Base-by-base conservation (phyloP, 305 asterid genomes). In the Salvia sclarea region DNA sequence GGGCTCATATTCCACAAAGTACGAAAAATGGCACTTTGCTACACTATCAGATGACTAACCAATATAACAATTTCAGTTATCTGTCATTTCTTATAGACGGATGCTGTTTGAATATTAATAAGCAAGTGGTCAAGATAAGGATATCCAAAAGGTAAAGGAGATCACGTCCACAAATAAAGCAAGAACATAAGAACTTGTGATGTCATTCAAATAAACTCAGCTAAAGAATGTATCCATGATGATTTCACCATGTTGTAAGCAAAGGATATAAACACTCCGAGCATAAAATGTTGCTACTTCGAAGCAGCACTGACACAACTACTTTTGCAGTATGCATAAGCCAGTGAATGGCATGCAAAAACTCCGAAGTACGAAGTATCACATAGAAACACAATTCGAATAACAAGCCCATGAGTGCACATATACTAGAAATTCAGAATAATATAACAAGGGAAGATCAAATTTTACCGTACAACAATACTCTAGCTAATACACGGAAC, bases 401-500 rank as follows among this genome's bases (percentile, higher is more conserved):
- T n/a, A 53, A 54, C 30, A n/a, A 66, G 47, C 21, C 71, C 35
- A 70, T 25, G 11, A 55, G 58, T 24, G 8, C 13, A 67, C 63
- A n/a, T 12, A 41, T 13, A 40, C 6, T 13, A 41, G 13, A 61
- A 61, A 4, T 35, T 35, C 17, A 13, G 16, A 72, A 47, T 0
- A 24, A 8, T 33, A 22, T 20, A 37, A 11, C 9, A 13, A 7
- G 12, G 4, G 30, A 45, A 44, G 49, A 45, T 6, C 48, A 25
- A 49, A 60, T 37, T 11, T 67, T 74, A 87, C 97, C 97, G 72
- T 78, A 69, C 77, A 91, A 76, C 74, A 94, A 69, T 60, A 86
- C 83, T 78, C 85, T 81, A 63, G 96, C 85, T 53, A 91, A 79
- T 60, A 89, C 77, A 8, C 76, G 82, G 76, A 91, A 94, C 18